Evolutionary conservation across 176 grass and related monocot genomes (phyloP).

Genomic region (Musa troglodytarum): DNA sequence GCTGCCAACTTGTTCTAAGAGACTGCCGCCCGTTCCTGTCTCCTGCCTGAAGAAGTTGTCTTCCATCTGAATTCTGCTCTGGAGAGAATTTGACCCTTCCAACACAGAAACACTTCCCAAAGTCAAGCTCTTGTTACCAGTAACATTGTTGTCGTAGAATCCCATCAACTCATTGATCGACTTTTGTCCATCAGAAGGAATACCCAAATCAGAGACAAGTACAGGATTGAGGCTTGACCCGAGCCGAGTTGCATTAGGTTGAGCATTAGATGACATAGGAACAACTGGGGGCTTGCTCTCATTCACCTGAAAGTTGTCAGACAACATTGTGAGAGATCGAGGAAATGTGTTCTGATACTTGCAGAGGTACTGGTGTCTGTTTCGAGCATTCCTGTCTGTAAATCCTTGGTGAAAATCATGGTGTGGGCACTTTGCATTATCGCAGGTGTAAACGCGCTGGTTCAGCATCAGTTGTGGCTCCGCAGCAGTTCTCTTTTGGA

Average conservation of each 20-base stretch:
- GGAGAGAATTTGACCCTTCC: background rate
- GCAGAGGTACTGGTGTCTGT: background rate
- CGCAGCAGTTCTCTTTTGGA: conserved; percentile 32
- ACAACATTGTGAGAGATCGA: background rate
- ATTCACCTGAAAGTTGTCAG: background rate
- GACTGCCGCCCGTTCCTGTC: background rate
- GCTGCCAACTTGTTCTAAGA: background rate
- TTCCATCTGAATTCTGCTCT: background rate
- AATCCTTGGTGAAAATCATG: background rate
- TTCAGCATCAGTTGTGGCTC: conserved; percentile 2
- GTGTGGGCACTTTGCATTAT: background rate
- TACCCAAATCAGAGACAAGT: background rate
- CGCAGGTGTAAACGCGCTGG: conserved; percentile 4
- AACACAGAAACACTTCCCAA: background rate
- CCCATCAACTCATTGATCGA: conserved; percentile 15
- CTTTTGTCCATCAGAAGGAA: background rate
- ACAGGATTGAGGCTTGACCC: conserved; percentile 3
- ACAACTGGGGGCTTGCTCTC: background rate
- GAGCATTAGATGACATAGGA: background rate
- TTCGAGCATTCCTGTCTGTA: conserved; percentile 1
- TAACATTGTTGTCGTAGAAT: conserved; percentile 4
- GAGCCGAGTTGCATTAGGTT: background rate
- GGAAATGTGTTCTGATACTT: background rate
- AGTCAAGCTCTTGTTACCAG: background rate
- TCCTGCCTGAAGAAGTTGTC: background rate